Evolutionary conservation across 306 rosid species (phyloP).

Genomic region (Dryas alaskensis): DNA sequence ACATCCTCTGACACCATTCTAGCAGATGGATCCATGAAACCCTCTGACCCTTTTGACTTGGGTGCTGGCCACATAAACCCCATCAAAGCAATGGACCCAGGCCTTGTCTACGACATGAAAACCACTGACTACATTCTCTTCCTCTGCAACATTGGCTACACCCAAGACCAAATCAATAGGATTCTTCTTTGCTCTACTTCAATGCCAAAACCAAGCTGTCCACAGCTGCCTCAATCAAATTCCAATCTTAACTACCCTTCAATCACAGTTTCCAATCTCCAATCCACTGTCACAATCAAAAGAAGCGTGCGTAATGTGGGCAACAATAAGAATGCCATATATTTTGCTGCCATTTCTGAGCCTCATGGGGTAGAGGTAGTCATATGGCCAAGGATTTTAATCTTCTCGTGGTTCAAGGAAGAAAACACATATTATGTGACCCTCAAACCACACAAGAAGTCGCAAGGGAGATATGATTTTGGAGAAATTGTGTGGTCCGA

Average conservation of each 20-base stretch:
- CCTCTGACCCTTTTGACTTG: constrained; percentile 45
- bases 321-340: constrained; percentile 26
- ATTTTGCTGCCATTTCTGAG: constrained; percentile 29
- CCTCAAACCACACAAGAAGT: constrained; percentile 29
- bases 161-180: constrained; percentile 29
- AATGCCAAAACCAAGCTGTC: constrained; percentile 20
- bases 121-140: constrained; percentile 37
- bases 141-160: constrained; percentile 51
- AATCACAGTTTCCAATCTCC: constrained; percentile 40
- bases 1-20: constrained; percentile 29
- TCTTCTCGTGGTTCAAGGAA: constrained; percentile 38
- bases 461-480: constrained; percentile 42
- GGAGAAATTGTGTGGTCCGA: constrained; percentile 52
- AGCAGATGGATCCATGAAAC: constrained; percentile 40
- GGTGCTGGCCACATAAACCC: constrained; percentile 55
- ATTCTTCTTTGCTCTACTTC: constrained; percentile 18
- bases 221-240: constrained; percentile 11
- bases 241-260: constrained; percentile 45
- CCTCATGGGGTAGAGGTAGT: constrained; percentile 40
- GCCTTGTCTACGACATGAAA: constrained; percentile 48
- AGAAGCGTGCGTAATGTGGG: constrained; percentile 45
- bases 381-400: constrained; percentile 43
- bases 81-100: constrained; percentile 43
- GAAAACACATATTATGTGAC: constrained; percentile 32
- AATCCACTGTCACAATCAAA: constrained; percentile 34